Conservation (phyloP, 495 filamentous ascomycete species). For the Daldinia decipiens region DNA sequence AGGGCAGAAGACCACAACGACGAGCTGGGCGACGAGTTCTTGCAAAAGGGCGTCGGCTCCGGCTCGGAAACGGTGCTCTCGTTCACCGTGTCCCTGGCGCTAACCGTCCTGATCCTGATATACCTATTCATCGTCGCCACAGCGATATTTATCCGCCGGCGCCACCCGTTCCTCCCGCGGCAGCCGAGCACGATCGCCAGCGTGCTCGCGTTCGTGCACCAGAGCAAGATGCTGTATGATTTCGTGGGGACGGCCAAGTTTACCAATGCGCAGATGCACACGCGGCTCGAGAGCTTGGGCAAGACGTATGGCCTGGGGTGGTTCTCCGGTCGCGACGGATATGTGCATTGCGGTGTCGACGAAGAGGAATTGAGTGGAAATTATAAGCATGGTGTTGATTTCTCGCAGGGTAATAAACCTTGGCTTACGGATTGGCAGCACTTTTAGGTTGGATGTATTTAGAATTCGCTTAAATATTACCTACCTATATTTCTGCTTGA, state of each 20-base stretch:
- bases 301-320: constrained; percentile 79
- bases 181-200: constrained; percentile 78
- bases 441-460: not conserved
- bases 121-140: constrained; percentile 63
- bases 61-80: constrained; percentile 69
- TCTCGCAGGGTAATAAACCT: constrained; percentile 54
- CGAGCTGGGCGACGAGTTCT: constrained; percentile 17
- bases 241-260: constrained; percentile 74
- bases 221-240: constrained; percentile 76
- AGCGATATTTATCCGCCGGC: constrained; percentile 64
- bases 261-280: constrained; percentile 64
- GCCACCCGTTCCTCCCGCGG: constrained; percentile 72
- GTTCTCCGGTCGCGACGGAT: constrained; percentile 73
- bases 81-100: constrained; percentile 67
- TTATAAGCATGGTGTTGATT: constrained; percentile 69
- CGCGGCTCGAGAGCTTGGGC: constrained; percentile 59
- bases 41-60: constrained; percentile 53
- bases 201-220: constrained; percentile 77
- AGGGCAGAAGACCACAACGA: not conserved
- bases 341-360: constrained; percentile 75
- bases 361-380: constrained; percentile 70
- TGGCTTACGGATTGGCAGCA: constrained; percentile 45
- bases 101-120: constrained; percentile 68
- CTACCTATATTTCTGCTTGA: not conserved
- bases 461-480: not conserved